Conservation (phyloP, 2,329 filamentous ascomycete genomes). For the Penicillium sp. region DNA sequence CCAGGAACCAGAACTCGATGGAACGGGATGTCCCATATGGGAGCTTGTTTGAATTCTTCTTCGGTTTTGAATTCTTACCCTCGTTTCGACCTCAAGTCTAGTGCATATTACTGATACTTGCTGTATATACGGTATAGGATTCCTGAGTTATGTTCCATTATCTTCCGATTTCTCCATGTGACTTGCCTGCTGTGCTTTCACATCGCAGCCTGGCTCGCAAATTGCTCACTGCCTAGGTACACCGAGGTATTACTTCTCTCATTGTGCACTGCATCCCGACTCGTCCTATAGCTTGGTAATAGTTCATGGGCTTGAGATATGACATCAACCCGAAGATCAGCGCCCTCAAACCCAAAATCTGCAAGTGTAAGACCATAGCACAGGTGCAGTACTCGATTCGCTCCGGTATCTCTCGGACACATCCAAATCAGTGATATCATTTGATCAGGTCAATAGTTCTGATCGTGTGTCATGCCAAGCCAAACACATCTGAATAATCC, state of each 20-base stretch:
- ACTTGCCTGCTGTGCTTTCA: background rate
- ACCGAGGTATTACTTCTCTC: too few relatives aligned
- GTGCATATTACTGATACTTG: constrained; percentile 6
- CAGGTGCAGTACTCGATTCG: background rate
- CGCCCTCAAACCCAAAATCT: background rate
- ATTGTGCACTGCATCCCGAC: too few relatives aligned
- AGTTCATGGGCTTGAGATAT: background rate
- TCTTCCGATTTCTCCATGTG: too few relatives aligned
- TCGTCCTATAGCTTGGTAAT: background rate
- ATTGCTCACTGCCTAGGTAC: background rate
- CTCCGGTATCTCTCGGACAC: background rate
- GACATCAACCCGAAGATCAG: constrained; percentile 2
- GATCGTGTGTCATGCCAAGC: background rate
- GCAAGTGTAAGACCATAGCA: background rate
- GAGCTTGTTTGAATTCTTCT: constrained; percentile 3
- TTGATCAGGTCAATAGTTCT: background rate
- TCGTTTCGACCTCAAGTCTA: background rate
- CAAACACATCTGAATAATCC: background rate
- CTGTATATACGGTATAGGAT: constrained; percentile 4
- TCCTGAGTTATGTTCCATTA: constrained; percentile 3
- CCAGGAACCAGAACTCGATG: background rate
- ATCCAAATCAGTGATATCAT: constrained; percentile 4
- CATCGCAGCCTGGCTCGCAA: background rate
- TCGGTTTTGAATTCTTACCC: background rate
- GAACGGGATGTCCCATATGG: background rate